phyloP scores from a whole-genome alignment of 2,329 filamentous ascomycete genomes.

The Paecilomyces niveus region DNA sequence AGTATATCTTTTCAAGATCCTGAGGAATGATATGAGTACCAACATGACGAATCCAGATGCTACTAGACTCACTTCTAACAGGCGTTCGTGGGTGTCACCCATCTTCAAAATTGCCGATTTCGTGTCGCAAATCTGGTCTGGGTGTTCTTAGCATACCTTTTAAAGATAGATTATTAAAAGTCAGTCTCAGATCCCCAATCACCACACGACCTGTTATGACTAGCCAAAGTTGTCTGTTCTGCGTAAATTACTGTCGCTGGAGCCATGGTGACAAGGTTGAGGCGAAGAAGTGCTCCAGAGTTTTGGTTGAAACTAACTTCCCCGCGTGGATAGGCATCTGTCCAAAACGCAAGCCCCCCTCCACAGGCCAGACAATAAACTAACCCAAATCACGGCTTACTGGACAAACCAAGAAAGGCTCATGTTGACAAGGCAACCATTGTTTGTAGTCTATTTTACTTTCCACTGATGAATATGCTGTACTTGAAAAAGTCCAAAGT shows the following conservation, averaged over 20 bases:
- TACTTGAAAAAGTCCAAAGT: too few species aligned
- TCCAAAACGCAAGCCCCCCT: background rate
- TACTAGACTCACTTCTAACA: constrained; percentile 5
- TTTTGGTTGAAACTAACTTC: background rate
- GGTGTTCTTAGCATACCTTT: background rate
- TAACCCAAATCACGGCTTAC: background rate
- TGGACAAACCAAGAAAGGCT: too few species aligned
- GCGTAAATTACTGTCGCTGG: background rate
- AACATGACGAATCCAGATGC: background rate
- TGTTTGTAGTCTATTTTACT: too few species aligned
- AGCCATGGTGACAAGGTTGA: background rate
- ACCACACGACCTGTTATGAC: background rate
- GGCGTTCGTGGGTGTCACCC: constrained; percentile 3
- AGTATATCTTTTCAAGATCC: constrained; percentile 59
- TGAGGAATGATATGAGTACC: constrained; percentile 7
- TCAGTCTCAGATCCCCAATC: background rate
- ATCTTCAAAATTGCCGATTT: constrained; percentile 7
- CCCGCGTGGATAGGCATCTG: background rate
- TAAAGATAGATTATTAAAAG: background rate
- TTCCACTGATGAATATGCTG: too few species aligned
- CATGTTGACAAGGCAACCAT: too few species aligned
- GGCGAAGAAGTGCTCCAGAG: background rate
- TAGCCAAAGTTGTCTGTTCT: background rate
- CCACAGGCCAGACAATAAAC: background rate
- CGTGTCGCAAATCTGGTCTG: constrained; percentile 2